Conservation (phyloP, 345 rosid species). For the Cardamine resedifolia region DNA sequence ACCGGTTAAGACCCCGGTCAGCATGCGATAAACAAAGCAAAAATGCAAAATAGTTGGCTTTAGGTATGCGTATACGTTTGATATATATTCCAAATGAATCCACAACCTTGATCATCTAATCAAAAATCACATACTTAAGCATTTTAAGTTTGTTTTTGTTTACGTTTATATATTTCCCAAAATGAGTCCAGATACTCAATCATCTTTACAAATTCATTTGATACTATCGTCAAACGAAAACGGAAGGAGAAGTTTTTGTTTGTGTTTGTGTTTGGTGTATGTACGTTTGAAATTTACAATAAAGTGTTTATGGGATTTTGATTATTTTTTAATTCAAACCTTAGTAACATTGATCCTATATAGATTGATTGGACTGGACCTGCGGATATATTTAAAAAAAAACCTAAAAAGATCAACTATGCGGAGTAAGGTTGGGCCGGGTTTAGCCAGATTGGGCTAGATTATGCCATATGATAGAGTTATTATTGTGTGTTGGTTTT, state of each 20-base stretch:
- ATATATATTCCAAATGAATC: background rate
- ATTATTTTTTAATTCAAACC: background rate
- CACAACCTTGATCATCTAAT: background rate
- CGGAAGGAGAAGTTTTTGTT: background rate
- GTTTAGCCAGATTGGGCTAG: background rate
- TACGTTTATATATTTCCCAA: background rate
- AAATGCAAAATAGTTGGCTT: background rate
- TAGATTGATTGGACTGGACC: background rate
- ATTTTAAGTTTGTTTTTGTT: background rate
- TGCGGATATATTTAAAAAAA: background rate
- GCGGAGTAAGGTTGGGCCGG: background rate
- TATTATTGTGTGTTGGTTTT: background rate
- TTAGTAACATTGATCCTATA: background rate
- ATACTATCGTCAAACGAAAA: background rate
- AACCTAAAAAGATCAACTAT: background rate
- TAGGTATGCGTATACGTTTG: background rate
- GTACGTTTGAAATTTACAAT: background rate
- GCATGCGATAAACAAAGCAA: background rate
- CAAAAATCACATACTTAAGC: background rate
- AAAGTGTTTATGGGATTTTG: background rate
- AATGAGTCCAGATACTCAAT: background rate
- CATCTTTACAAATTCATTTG: background rate
- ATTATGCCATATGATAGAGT: background rate
- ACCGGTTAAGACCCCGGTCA: background rate
- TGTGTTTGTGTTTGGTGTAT: background rate